Evolutionary conservation across 2,329 filamentous ascomycete species (phyloP), one percentile per base, ranked within the genome.

Genomic region (Didymella glomerata): DNA sequence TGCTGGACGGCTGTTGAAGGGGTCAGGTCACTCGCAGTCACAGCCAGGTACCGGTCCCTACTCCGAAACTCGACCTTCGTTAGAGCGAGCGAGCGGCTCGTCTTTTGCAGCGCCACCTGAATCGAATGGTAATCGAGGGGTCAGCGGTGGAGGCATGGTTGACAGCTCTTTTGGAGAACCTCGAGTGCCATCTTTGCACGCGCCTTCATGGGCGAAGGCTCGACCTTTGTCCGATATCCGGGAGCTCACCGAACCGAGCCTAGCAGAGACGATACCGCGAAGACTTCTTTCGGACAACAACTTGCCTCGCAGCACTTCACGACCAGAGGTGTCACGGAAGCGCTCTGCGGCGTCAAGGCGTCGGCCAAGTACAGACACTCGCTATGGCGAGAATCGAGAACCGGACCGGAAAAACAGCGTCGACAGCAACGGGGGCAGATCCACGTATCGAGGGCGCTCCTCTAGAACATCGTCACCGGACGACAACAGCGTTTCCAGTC

Each of bases 161-260:
- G 57, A 60, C 54, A 71, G 61, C 48, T 60, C 57, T 20, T 63
- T 69, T 47, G 63, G 68, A 10, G 72, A 73, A 62, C 52, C 66
- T 36, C 68, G 63, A 66, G 68, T 57, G 45, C 59, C 66, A 30
- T 67, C 73, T 20, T 47, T 61, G 54, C 66, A 68, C 28, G 65
- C 66, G 18, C 62, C 68, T 30, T 68, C 72, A 4, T 76, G 74
- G 72, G 72, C 75, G 9, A 72, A 76, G 48, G 65, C 75, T 41
- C 77, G 81, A 45, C 80, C 81, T 44, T 67, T 83, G 27, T 83
- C 81, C 42, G 81, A 83, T 62, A 83, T 83, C 56, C 78, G 80
- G 60, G 81, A 83, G 64, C 71, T 82, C 63, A 83, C 80, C 11
- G 81, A 83, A 66, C 80, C 81, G 27, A 82, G 79, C 61, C 65